Evolutionary conservation across 129 eudicot species (phyloP).

Genomic region (Gnaphalium uliginosum): DNA sequence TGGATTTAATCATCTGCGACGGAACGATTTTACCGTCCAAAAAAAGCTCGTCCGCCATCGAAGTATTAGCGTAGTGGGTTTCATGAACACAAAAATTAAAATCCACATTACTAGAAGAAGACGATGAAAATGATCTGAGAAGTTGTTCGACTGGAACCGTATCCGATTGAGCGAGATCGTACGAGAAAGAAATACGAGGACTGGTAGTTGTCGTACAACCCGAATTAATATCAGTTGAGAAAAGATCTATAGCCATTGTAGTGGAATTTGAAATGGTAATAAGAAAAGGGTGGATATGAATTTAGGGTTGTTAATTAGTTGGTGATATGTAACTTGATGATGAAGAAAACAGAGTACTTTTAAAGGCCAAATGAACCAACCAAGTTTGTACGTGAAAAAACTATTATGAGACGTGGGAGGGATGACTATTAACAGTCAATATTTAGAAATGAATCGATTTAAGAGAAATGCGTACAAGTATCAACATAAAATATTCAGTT

Average conservation of each 20-base stretch:
- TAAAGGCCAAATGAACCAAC: constrained; percentile 9
- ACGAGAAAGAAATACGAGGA: constrained; percentile 85
- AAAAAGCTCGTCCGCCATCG: constrained; percentile 86
- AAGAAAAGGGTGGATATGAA: background rate
- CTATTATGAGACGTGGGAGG: constrained; percentile 37
- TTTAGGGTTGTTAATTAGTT: background rate
- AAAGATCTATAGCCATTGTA: constrained; percentile 67
- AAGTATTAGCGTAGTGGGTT: constrained; percentile 50
- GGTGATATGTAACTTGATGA: constrained; percentile 19
- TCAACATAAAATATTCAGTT: background rate
- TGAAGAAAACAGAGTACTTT: constrained; percentile 27
- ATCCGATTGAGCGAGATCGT: constrained; percentile 69
- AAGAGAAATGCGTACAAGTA: background rate
- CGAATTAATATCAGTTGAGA: constrained; percentile 43
- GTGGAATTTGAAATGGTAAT: background rate
- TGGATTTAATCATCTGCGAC: constrained; percentile 36
- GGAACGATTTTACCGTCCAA: constrained; percentile 79
- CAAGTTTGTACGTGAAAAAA: constrained; percentile 21
- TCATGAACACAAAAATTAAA: constrained; percentile 68
- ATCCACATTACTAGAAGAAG: constrained; percentile 50
- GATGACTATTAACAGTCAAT: constrained; percentile 25
- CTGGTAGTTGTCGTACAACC: constrained; percentile 39
- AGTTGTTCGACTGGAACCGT: constrained; percentile 61
- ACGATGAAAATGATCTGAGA: constrained; percentile 50
- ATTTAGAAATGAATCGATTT: background rate